A percentile compares a stretch with the other conserved stretches of the same genome.
Conservation (phyloP, 768 basidiomycete species). For the Boletales sp. region DNA sequence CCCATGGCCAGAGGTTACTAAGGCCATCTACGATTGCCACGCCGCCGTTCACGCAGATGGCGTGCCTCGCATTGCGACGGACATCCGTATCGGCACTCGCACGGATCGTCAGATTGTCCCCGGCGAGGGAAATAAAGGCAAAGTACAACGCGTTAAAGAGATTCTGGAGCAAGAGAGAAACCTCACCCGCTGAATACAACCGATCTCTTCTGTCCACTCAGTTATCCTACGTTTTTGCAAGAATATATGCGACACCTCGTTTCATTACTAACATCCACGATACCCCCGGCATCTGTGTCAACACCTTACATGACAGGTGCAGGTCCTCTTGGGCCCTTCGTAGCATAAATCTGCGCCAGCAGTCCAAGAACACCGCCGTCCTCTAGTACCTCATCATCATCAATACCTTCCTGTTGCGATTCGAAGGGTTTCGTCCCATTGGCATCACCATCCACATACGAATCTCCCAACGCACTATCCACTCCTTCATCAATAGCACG, state of each 20-base stretch:
- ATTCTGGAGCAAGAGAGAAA: slow-evolving; percentile 50
- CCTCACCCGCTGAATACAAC: not conserved
- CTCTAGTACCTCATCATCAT: slow-evolving; percentile 63
- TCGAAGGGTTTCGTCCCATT: slow-evolving; percentile 37
- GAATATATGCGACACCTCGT: not conserved
- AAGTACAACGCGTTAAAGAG: slow-evolving; percentile 77
- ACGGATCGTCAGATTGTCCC: slow-evolving; percentile 59
- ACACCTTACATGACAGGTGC: slow-evolving; percentile 40
- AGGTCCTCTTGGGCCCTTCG: slow-evolving; percentile 44
- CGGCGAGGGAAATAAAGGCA: slow-evolving; percentile 73
- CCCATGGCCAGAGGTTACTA: slow-evolving; percentile 78
- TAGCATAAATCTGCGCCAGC: slow-evolving; percentile 81
- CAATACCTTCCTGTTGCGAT: slow-evolving; percentile 44
- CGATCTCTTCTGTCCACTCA: not conserved
- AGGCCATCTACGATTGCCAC: slow-evolving; percentile 91
- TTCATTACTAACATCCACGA: not conserved
- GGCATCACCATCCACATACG: slow-evolving; percentile 68
- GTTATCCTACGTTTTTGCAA: not conserved
- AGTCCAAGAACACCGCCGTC: slow-evolving; percentile 85
- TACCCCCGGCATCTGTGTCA: not conserved
- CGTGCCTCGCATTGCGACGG: slow-evolving; percentile 77
- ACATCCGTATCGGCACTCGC: slow-evolving; percentile 93
- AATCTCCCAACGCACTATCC: slow-evolving; percentile 56
- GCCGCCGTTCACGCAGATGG: slow-evolving; percentile 78
- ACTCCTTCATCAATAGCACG: slow-evolving; percentile 52